A percentile compares a stretch with the other conserved stretches of the same genome.
Conservation (phyloP, 208 protist genomes). For the Trypanosoma caninum region DNA sequence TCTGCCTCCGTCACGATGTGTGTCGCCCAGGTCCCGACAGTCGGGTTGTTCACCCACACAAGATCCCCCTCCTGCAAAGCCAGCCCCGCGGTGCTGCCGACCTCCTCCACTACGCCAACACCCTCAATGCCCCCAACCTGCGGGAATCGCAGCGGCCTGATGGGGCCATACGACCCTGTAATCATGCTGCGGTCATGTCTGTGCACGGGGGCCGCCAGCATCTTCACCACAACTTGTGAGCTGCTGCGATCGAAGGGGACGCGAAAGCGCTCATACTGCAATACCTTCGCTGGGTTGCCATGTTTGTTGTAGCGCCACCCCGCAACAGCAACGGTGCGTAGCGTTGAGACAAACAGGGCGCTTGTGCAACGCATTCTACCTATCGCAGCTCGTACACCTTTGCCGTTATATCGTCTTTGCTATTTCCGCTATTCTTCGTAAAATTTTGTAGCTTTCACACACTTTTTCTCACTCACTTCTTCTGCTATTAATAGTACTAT, state of each 20-base stretch:
- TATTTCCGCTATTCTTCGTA: not conserved
- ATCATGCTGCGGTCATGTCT: slow-evolving; percentile 95
- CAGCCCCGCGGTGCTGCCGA: slow-evolving; percentile 68
- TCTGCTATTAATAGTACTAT: not conserved
- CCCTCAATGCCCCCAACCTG: slow-evolving; percentile 84
- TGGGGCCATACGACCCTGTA: slow-evolving; percentile 78
- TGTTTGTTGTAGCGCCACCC: slow-evolving; percentile 88
- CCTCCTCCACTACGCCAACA: slow-evolving; percentile 94
- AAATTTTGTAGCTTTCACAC: not conserved
- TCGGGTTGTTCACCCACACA: slow-evolving; percentile 91
- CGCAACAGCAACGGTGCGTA: slow-evolving; percentile 77
- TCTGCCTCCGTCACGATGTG: slow-evolving; percentile 85
- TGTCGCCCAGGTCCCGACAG: slow-evolving; percentile 89
- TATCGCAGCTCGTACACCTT: not conserved
- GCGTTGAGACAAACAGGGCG: slow-evolving; percentile 22
- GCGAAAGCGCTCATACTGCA: slow-evolving; percentile 84
- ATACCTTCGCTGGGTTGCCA: slow-evolving; percentile 63
- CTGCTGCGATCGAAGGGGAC: slow-evolving; percentile 81
- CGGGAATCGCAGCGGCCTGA: slow-evolving; percentile 27
- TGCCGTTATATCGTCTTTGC: not conserved
- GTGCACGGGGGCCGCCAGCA: slow-evolving; percentile 95
- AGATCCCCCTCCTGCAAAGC: slow-evolving; percentile 87
- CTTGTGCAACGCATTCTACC: slow-evolving; percentile 14
- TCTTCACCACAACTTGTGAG: slow-evolving; percentile 91
- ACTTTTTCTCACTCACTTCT: not conserved